Evolutionary conservation across 164 flowering plant genomes (phyloP).

Genomic region (Nymphaea colorata): DNA sequence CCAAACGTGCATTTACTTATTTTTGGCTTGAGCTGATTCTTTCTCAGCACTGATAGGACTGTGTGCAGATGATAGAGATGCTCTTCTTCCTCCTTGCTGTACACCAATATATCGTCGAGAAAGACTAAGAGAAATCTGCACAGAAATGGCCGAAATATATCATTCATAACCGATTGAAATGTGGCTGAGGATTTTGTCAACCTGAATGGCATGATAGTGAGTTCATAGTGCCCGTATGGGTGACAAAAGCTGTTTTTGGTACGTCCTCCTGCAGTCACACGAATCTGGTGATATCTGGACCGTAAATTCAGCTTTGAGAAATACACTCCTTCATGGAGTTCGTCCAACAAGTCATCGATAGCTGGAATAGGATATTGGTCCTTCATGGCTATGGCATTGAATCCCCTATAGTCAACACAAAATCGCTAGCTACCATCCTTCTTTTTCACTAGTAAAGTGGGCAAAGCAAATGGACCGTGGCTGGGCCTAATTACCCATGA

Average conservation of each 20-base stretch:
- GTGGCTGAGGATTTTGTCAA: background rate
- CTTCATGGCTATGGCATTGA: no score
- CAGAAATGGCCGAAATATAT: background rate
- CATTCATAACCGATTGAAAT: background rate
- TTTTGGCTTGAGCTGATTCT: background rate
- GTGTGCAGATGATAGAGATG: slow-evolving; percentile 2
- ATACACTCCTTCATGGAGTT: background rate
- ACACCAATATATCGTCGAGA: background rate
- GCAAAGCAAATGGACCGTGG: no score
- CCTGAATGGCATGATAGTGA: background rate
- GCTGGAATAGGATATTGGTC: background rate
- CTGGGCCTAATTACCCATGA: no score
- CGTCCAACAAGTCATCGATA: slow-evolving; percentile 2
- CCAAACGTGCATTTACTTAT: background rate
- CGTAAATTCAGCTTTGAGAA: slow-evolving; percentile 1
- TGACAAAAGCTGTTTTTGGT: background rate
- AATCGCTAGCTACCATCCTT: no score
- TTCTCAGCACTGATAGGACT: background rate
- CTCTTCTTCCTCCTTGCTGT: background rate
- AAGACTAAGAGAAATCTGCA: background rate
- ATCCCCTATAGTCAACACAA: no score
- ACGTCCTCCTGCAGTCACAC: background rate
- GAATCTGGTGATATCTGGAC: slow-evolving; percentile 1
- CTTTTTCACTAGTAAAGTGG: no score
- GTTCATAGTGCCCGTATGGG: slow-evolving; percentile 3